Conservation (phyloP, 257 asterid species). For the Verbena officinalis region DNA sequence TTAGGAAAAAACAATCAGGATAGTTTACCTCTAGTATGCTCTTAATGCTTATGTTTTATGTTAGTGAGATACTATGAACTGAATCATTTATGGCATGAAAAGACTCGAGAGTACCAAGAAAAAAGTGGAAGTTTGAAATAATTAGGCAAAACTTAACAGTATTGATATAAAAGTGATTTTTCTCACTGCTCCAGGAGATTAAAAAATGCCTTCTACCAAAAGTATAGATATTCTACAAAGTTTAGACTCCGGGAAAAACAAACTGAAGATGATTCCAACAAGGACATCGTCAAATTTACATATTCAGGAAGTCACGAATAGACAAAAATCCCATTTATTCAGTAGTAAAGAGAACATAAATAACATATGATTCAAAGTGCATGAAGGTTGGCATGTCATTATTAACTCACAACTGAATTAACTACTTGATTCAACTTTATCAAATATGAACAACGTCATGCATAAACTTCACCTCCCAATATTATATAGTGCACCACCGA, state of each 20-base stretch:
- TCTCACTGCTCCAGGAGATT: constrained; percentile 7
- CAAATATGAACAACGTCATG: constrained; percentile 13
- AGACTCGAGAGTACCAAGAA: constrained; percentile 1
- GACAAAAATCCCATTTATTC: not conserved
- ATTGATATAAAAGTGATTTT: not conserved
- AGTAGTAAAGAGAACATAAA: not conserved
- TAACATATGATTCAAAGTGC: not conserved
- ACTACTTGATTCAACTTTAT: not conserved
- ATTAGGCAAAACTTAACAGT: not conserved
- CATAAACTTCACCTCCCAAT: no score
- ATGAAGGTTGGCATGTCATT: constrained; percentile 1
- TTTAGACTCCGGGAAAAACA: constrained; percentile 1
- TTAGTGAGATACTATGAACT: not conserved
- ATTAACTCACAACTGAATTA: not conserved
- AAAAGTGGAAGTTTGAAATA: not conserved
- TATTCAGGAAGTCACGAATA: not conserved
- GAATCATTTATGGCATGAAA: constrained; percentile 2
- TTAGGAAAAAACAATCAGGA: constrained; percentile 3
- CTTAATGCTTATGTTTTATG: not conserved
- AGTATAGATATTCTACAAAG: not conserved
- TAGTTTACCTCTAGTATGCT: not conserved
- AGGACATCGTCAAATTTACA: not conserved
- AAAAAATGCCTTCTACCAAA: constrained; percentile 7
- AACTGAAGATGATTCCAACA: not conserved
- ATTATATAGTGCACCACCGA: no score